Base-by-base conservation (phyloP, 139 green algal species). In the Picocystis salinarum region DNA sequence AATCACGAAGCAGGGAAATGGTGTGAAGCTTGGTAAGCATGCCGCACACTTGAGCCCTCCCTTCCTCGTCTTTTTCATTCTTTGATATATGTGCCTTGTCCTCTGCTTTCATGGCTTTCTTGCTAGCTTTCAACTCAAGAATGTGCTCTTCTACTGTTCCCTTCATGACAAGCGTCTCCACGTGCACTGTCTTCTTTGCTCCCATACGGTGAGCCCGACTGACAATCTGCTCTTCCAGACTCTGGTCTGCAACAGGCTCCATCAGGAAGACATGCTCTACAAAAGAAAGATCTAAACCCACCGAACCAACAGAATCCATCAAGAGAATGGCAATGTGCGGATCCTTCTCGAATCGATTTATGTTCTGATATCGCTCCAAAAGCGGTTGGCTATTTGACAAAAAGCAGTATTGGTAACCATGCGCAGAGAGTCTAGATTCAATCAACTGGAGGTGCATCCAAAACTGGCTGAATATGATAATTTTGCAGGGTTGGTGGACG, bases 231-330 rank as follows among this genome's bases (percentile, higher is more conserved):
- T 80, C 46, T 57, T 87, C 64, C 50, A 85, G 47, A 5, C 59
- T 45, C 2, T 24, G 20, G 52, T 96, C 77, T n/a, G 55, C 61
- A 20, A 96, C 56, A 0, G 86, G 86, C 64, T 96, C 86, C 84
- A 94, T 86, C 15, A 96, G 55, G 45, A 91, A 86, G 7, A 96
- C 77, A 33, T 71, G 52, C 13, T 37, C 42, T 10, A 78, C 82
- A 56, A 93, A 94, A 12, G 56, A 73, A 33, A 96, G 67, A 57
- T 95, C 87, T 27, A 96, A 66, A 0, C 87, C 86, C 23, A 93
- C 72, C 4, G 70, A 57, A 42, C 62, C 59, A 28, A 27, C 9
- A 19, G 26, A 19, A 29, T 67, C 58, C 58, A 67, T 67, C 18
- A 67, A 31, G 13, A 67, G 33, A 7, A 58, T 31, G 30, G 26